Conservation (phyloP, 1,284 basidiomycete genomes). For the Takashimella tepidaria region DNA sequence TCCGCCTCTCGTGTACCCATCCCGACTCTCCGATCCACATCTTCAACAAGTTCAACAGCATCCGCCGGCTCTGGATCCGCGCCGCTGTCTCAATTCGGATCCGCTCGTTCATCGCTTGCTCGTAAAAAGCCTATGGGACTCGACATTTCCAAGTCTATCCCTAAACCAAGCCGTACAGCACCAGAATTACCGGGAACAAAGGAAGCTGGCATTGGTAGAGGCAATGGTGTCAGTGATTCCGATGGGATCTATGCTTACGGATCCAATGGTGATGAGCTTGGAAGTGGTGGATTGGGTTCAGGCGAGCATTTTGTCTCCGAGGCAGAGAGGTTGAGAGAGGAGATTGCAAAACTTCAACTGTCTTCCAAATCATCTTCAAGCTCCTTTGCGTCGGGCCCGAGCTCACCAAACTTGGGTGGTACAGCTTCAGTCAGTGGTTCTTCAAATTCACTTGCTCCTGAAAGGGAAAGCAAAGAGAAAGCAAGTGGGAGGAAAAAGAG, state of each 20-base stretch:
- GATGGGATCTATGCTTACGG: slow-evolving; percentile 7
- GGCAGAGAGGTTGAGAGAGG: slow-evolving; percentile 47
- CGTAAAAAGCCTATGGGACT: slow-evolving; percentile 46
- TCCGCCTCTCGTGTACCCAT: slow-evolving; percentile 8
- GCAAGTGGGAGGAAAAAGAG: slow-evolving; percentile 18
- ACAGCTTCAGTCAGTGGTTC: background rate
- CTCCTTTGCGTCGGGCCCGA: slow-evolving; percentile 16
- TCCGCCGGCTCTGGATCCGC: background rate
- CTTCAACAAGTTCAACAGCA: slow-evolving; percentile 3
- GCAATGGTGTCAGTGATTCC: too few relatives aligned
- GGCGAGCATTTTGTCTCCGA: slow-evolving; percentile 45
- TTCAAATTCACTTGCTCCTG: slow-evolving; percentile 6
- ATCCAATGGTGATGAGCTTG: slow-evolving; percentile 9
- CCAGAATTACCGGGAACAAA: slow-evolving; percentile 19
- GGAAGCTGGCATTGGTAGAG: background rate
- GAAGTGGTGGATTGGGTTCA: background rate
- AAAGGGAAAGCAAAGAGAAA: background rate
- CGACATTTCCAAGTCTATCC: slow-evolving; percentile 41
- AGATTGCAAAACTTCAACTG: slow-evolving; percentile 52
- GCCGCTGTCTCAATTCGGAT: slow-evolving; percentile 8
- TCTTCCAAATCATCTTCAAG: slow-evolving; percentile 56
- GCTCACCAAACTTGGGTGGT: background rate
- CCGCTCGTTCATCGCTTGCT: slow-evolving; percentile 30
- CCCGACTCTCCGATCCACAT: slow-evolving; percentile 5
- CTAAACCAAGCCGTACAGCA: slow-evolving; percentile 31